Evolutionary conservation across 2,329 filamentous ascomycete genomes (phyloP).

Genomic region (Moelleriella libera): DNA sequence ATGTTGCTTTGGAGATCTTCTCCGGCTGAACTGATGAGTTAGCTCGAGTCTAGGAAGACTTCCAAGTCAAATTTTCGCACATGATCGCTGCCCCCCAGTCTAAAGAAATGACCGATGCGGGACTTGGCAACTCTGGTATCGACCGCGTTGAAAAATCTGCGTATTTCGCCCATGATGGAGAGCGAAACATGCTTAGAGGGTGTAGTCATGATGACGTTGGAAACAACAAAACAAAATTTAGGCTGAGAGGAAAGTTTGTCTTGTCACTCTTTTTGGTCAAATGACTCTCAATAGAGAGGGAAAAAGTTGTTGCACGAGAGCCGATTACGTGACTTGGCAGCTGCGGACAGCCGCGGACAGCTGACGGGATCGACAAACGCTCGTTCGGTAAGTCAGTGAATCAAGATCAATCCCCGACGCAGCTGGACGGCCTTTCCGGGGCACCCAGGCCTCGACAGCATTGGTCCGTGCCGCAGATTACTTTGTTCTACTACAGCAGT

Average conservation of each 20-base stretch:
- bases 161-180: conserved; percentile 20
- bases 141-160: conserved; percentile 37
- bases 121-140: conserved; percentile 3
- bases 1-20: conserved; percentile 53
- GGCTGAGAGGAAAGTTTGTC: neutral
- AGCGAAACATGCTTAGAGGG: conserved; percentile 2
- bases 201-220: neutral
- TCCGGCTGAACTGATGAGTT: conserved; percentile 33
- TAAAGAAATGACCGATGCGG: conserved; percentile 3
- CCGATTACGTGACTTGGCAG: neutral
- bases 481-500: neutral
- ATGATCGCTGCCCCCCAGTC: conserved; percentile 2
- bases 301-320: neutral
- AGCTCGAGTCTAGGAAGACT: conserved; percentile 1
- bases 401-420: neutral
- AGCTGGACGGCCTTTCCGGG: neutral
- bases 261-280: too few relatives aligned
- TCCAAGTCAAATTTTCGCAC: neutral
- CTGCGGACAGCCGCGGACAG: neutral
- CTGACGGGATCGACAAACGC: neutral
- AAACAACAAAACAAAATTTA: too few relatives aligned
- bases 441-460: neutral
- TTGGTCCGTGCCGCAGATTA: neutral
- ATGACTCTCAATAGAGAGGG: neutral
- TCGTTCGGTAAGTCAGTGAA: neutral